Percentiles rank a stretch among this genome's conserved stretches.
These are phyloP conservation scores for Zygosaccharomyces pseudorouxii DNA, from an alignment of 805 yeast genomes.

Conservation along the genomic window DNA sequence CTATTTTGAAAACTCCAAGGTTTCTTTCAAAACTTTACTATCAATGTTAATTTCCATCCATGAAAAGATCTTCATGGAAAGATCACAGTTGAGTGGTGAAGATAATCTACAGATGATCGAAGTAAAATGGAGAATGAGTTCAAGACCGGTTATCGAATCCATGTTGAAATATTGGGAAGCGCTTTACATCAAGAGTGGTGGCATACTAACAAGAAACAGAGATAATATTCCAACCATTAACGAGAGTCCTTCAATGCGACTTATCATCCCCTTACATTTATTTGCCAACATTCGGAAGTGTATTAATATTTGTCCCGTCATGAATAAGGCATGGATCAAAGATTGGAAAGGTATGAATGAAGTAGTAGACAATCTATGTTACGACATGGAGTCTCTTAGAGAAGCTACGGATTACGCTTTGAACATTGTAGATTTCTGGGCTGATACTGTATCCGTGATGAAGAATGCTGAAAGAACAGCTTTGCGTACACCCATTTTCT, in stretches of 20 bases:
- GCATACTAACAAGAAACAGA: slow-evolving; percentile 51
- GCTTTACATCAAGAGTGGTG: slow-evolving; percentile 57
- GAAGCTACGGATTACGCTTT: slow-evolving; percentile 57
- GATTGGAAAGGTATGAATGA: slow-evolving; percentile 66
- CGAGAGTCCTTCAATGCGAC: slow-evolving; percentile 52
- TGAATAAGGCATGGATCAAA: slow-evolving; percentile 56
- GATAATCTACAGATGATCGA: slow-evolving; percentile 43
- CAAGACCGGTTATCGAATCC: slow-evolving; percentile 53
- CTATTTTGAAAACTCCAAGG: slow-evolving; percentile 29
- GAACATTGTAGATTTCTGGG: slow-evolving; percentile 64
- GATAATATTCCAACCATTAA: slow-evolving; percentile 38
- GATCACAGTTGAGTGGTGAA: slow-evolving; percentile 37
- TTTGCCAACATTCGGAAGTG: slow-evolving; percentile 66
- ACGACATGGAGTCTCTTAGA: slow-evolving; percentile 58
- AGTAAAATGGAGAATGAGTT: slow-evolving; percentile 61
- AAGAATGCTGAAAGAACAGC: slow-evolving; percentile 64
- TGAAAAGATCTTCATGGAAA: slow-evolving; percentile 56
- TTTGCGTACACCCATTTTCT: slow-evolving; percentile 70
- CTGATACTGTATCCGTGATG: slow-evolving; percentile 59
- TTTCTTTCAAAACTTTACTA: slow-evolving; percentile 41
- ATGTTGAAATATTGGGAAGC: slow-evolving; percentile 66
- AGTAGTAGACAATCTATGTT: slow-evolving; percentile 42
- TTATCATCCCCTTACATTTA: slow-evolving; percentile 60
- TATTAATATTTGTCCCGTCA: slow-evolving; percentile 55
- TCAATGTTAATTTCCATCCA: slow-evolving; percentile 61